Evolutionary conservation across 345 rosid species (phyloP).

Genomic region (Moringa oleifera): DNA sequence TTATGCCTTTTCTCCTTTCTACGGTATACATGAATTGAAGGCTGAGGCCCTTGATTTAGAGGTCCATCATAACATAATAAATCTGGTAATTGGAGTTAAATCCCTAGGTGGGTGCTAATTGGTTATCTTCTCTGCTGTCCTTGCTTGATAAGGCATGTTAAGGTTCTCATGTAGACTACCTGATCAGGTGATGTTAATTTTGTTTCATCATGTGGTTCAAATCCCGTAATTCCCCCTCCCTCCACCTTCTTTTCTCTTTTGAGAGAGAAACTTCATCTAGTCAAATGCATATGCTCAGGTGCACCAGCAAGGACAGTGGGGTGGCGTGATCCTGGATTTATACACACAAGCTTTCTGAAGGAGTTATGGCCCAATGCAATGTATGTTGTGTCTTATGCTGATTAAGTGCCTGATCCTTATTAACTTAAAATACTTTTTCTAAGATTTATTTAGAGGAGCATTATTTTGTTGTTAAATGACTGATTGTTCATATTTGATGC

Average conservation of each 20-base stretch:
- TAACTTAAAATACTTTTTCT: not conserved
- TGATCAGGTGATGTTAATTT: not conserved
- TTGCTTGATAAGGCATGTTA: not conserved
- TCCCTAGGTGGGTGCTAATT: not conserved
- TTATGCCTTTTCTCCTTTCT: too few relatives aligned
- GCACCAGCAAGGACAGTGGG: conserved; percentile 70
- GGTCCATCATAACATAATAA: too few relatives aligned
- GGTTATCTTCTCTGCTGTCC: not conserved
- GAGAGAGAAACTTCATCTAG: conserved; percentile 8
- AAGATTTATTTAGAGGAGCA: not conserved
- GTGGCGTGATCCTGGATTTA: conserved; percentile 82
- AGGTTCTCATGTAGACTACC: not conserved
- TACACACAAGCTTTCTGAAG: conserved; percentile 65
- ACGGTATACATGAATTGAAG: too few relatives aligned
- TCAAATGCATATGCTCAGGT: conserved; percentile 24
- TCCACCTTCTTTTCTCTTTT: not conserved
- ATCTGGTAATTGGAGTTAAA: too few relatives aligned
- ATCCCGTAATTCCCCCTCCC: not conserved
- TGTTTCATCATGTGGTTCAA: not conserved
- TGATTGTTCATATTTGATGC: not conserved
- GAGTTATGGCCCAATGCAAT: conserved; percentile 56
- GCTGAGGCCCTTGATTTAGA: too few relatives aligned
- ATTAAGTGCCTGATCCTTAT: not conserved
- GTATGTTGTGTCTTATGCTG: conserved; percentile 24
- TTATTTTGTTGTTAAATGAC: too few relatives aligned